Evolutionary conservation across 768 basidiomycete genomes (phyloP).

Genomic region (Neoboletus magnificus): DNA sequence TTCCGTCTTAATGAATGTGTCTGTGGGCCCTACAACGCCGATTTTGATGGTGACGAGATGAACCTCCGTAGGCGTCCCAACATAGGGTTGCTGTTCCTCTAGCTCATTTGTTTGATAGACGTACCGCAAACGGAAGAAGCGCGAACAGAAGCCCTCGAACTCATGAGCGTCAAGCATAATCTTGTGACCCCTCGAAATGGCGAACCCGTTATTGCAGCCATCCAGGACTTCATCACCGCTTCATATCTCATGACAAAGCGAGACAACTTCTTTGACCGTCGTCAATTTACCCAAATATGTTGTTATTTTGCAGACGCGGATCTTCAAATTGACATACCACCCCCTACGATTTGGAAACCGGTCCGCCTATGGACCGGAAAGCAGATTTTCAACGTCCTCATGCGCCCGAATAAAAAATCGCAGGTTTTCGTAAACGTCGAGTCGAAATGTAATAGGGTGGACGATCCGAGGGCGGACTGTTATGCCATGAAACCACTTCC

Average conservation of each 20-base stretch:
- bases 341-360: constrained; percentile 93
- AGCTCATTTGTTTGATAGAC: constrained; percentile 46
- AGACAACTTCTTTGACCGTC: constrained; percentile 90
- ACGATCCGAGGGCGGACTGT: constrained; percentile 66
- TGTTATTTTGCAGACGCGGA: constrained; percentile 91
- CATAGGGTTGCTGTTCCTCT: neutral
- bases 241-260: constrained; percentile 92
- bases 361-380: constrained; percentile 95
- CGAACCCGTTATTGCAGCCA: constrained; percentile 98
- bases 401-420: constrained; percentile 85
- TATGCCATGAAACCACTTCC: constrained; percentile 62
- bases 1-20: constrained; percentile 99
- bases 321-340: constrained; percentile 91
- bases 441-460: constrained; percentile 88
- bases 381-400: constrained; percentile 95
- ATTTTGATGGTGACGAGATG: constrained; percentile 99
- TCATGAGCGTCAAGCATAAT: constrained; percentile 97
- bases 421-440: constrained; percentile 92
- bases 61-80: constrained; percentile 74
- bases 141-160: constrained; percentile 90
- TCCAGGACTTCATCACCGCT: constrained; percentile 99
- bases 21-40: constrained; percentile 97
- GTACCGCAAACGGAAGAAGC: constrained; percentile 99
- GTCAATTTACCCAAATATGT: constrained; percentile 95
- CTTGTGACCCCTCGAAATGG: constrained; percentile 97